Evolutionary conservation across 257 asterid genomes (phyloP), one percentile per base, ranked within the genome.

Genomic region (Forsythia suspensa): DNA sequence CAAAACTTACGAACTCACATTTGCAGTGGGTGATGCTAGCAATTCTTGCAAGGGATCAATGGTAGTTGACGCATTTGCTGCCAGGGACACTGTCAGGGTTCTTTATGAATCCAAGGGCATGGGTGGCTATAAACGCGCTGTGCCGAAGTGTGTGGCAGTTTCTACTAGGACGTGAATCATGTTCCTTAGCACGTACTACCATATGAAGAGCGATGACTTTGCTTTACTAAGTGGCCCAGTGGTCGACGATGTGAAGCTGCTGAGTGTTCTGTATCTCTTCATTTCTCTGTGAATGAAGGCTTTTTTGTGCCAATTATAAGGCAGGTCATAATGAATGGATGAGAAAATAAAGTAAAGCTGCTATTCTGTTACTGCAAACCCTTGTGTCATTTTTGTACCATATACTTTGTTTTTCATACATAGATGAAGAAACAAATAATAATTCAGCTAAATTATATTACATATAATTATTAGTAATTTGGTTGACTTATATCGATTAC

Each of bases 141-240:
- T 91, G 57, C 89, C 91, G 38, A 87, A 80, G 66, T 95, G 93
- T 18, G 92, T 85, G 57, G 98, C 98, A 0, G 72, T 88, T 7
- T 4, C 87, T 11, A 79, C 69, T 3, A 77, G 24, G 13, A 95
- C 97, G 0, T 71, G 99, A 29, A 71, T 95, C 81, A 90, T 91
- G 96, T 95, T 95, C 87, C 86, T 86, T 5, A 95, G 98, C 85
- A 93, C 99, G 2, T 95, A 71, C 79, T 95, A 93, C 79, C 97
- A 91, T 18, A 95, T 84, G 81, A 90, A 97, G 78, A 95, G 92
- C 13, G 94, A 91, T 24, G 98, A 95, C 82, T 88, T 59, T 46
- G 96, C 97, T 3, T 95, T 98, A 11, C 98, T 95, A 0, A 91
- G 98, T 77, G 98, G 99, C 20, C 99, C 98, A 3, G 96, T 95